Evolutionary conservation across 495 filamentous ascomycete genomes (phyloP), one percentile per base, ranked within the genome.

Genomic region (Articulospora tetracladia): DNA sequence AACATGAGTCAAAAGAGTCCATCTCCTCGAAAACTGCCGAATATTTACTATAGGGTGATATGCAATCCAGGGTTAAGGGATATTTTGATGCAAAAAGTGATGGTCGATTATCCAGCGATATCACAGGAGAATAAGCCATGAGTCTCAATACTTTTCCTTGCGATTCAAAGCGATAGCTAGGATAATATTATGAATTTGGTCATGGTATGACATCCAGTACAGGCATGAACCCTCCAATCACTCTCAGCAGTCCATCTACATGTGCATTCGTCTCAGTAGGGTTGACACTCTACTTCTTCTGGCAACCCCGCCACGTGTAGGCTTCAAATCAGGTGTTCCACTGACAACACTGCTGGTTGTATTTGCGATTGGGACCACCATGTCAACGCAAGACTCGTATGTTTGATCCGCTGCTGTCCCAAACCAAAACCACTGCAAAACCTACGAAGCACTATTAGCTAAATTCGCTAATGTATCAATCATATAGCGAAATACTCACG

Each of bases 361-460:
- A 50, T 26, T 50, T n/a, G 22, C 47, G n/a, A 44, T 17, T 2
- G 47, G 23, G n/a, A 50, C 47, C 22, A 26, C 23, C 47, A 50
- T 50, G 69, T 92, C 87, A 63, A 89, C 68, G 68, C 87, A 90
- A 44, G 80, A 80, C 78, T 91, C 84, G 63, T 91, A 91, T 26
- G 87, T 89, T 77, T 92, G 87, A 49, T 81, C 78, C 32, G 85
- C 82, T 8, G 77, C 80, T 41, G 78, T 76, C 54, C 86, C 86
- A 64, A 83, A 85, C 87, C 87, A 92, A 71, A 74, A 86, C 80
- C 82, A 84, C 69, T 90, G 86, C 26, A 91, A 74, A 24, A 59
- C 59, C 63, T 65, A 28, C 28, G 13, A 44, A 12, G 17, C 39
- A 44, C n/a, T 7, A 44, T 32, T 32, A 32, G 30, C 30, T 4